These are phyloP conservation scores for Podospora pseudoanserina DNA, from an alignment of 495 filamentous ascomycete genomes.

Conservation along the genomic window DNA sequence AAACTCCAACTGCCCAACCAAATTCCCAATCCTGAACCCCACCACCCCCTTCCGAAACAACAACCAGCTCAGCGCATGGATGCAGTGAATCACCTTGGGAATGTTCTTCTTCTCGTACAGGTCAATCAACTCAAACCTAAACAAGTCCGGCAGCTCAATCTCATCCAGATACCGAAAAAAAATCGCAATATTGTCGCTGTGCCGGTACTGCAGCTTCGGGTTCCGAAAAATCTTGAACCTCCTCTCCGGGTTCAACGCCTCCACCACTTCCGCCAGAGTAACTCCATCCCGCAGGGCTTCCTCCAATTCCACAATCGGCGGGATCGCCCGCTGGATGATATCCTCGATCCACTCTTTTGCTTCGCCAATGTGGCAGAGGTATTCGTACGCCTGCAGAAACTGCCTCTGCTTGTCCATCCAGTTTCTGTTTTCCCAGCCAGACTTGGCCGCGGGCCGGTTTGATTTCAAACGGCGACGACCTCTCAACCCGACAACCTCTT, in stretches of 20 bases:
- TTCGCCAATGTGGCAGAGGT: slow-evolving; percentile 98
- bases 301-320: slow-evolving; percentile 93
- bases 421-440: slow-evolving; percentile 77
- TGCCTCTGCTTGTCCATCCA: slow-evolving; percentile 99
- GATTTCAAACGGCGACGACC: slow-evolving; percentile 69
- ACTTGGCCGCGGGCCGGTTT: slow-evolving; percentile 45
- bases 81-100: slow-evolving; percentile 97
- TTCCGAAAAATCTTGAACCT: slow-evolving; percentile 79
- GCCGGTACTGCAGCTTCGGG: slow-evolving; percentile 82
- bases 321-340: slow-evolving; percentile 81
- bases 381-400: slow-evolving; percentile 96
- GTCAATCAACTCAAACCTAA: slow-evolving; percentile 96
- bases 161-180: slow-evolving; percentile 94
- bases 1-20: slow-evolving; percentile 95
- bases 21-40: slow-evolving; percentile 94
- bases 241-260: slow-evolving; percentile 74
- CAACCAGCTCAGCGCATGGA: slow-evolving; percentile 94
- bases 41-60: slow-evolving; percentile 92
- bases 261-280: slow-evolving; percentile 93
- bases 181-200: slow-evolving; percentile 93
- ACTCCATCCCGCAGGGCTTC: slow-evolving; percentile 91
- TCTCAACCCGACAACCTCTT: slow-evolving; percentile 83
- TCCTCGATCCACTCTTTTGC: slow-evolving; percentile 99
- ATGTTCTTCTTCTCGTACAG: slow-evolving; percentile 99
- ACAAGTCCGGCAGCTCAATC: slow-evolving; percentile 94